Evolutionary conservation across 1,139 yeast genomes (phyloP), one percentile per base, ranked within the genome.

Genomic region (Debaryomyces sp.): DNA sequence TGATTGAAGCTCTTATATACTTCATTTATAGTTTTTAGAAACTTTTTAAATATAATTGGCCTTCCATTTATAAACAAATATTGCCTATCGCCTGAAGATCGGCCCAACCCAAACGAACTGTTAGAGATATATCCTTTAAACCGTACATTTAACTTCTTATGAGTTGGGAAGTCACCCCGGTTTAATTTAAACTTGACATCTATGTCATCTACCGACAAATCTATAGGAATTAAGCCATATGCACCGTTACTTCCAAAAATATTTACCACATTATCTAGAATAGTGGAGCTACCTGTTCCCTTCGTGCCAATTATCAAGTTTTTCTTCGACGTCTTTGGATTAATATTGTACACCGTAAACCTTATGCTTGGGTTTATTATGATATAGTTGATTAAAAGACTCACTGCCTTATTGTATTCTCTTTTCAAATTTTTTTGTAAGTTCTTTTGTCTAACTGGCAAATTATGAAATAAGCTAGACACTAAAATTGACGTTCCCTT

Each of bases 361-460:
- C 86, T 78, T 3, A 86, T 78, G 2, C 76, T 72, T 1, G 82
- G 73, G 51, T 77, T 71, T 7, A 89, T 82, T 3, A 94, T 59
- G 10, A 91, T 78, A 68, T 91, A 89, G 41, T 82, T 79, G 55
- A 86, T 94, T 2, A 95, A 59, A 38, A 87, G 61, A 0, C 70
- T 64, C 2, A 92, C 58, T 17, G 90, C 77, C 57, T 84, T 87
- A 44, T 82, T 74, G 65, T 86, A 90, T 60, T 92, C 97, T 50
- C 84, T 76, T 59, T 83, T 89, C 36, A 73, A 63, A 57, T 87
- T 87, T 62, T 84, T 88, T 18, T 74, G 75, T 47, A 92, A 78
- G 54, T 89, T 92, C 60, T 85, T 86, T 46, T 77, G 71, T 55
- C 96, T 70, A 2, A 89, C 96, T 0, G 96, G 96, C 47, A 89